Percentiles rank a stretch among this genome's conserved stretches.
Evolutionary conservation across 805 yeast species (phyloP).

Genomic region (Ogataea minuta): DNA sequence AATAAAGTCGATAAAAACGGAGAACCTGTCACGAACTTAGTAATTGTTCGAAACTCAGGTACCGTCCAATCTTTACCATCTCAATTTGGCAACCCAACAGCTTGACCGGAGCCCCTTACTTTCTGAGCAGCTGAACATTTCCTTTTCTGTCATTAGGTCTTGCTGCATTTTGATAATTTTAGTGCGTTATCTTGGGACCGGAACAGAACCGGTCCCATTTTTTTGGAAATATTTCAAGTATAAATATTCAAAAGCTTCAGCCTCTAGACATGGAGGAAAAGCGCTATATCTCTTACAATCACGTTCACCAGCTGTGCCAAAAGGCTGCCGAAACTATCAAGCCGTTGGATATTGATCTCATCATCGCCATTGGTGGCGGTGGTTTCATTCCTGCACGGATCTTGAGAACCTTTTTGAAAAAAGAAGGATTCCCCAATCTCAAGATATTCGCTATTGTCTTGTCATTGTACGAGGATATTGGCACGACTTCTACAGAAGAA

Average conservation of each 20-base stretch:
- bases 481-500: conserved; percentile 52
- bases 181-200: conserved; percentile 9
- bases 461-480: conserved; percentile 84
- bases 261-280: conserved; percentile 34
- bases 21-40: no score
- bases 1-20: no score
- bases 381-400: conserved; percentile 98
- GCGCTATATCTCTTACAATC: conserved; percentile 76
- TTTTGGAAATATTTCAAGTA: conserved; percentile 4
- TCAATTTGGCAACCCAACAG: no score
- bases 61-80: no score
- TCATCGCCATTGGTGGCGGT: conserved; percentile 86
- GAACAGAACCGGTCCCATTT: conserved; percentile 7
- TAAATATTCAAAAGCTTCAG: neutral
- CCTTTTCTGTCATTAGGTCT: no score
- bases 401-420: conserved; percentile 86
- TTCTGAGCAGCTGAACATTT: no score
- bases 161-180: no score
- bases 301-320: conserved; percentile 59
- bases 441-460: conserved; percentile 94
- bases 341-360: conserved; percentile 78
- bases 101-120: no score
- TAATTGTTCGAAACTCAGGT: no score
- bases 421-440: conserved; percentile 82
- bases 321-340: conserved; percentile 58